Conservation (phyloP, 2,329 filamentous ascomycete genomes). For the Colletotrichum horii region DNA sequence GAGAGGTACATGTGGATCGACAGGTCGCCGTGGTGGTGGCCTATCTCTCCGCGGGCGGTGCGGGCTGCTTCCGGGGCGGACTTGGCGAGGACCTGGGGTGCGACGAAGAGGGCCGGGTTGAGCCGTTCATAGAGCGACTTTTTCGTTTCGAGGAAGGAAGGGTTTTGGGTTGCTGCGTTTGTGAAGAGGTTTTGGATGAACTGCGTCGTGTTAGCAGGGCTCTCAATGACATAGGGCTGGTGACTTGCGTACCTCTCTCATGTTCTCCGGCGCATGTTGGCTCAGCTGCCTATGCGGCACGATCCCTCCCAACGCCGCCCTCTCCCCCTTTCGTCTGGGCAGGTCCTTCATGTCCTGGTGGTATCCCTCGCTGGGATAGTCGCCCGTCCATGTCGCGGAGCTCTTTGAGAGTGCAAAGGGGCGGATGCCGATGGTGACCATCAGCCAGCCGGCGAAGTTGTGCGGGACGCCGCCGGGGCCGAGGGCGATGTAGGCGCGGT, state of each 20-base stretch:
- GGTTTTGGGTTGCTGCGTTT: constrained; percentile 28
- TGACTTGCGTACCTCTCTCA: constrained; percentile 17
- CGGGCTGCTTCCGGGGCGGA: neutral
- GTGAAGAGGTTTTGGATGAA: constrained; percentile 10
- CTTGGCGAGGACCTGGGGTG: neutral
- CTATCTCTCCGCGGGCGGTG: constrained; percentile 33
- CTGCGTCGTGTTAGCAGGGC: neutral
- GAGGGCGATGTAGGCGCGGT: constrained; percentile 44
- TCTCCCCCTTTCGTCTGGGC: neutral
- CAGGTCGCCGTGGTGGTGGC: constrained; percentile 43
- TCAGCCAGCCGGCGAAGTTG: constrained; percentile 45
- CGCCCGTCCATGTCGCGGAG: neutral
- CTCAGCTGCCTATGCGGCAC: constrained; percentile 17
- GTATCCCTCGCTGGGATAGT: neutral
- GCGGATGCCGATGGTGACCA: constrained; percentile 20
- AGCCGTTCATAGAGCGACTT: constrained; percentile 37
- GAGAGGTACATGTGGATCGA: constrained; percentile 43
- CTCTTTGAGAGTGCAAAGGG: constrained; percentile 7
- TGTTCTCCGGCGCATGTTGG: constrained; percentile 14
- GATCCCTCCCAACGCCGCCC: constrained; percentile 6
- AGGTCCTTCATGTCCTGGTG: neutral
- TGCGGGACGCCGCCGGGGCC: constrained; percentile 49
- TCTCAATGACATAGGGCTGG: too few relatives aligned
- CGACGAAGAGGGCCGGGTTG: constrained; percentile 31
- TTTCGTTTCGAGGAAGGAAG: constrained; percentile 27